phyloP scores from a whole-genome alignment of 495 filamentous ascomycete species.

The Xylaria castorea region DNA sequence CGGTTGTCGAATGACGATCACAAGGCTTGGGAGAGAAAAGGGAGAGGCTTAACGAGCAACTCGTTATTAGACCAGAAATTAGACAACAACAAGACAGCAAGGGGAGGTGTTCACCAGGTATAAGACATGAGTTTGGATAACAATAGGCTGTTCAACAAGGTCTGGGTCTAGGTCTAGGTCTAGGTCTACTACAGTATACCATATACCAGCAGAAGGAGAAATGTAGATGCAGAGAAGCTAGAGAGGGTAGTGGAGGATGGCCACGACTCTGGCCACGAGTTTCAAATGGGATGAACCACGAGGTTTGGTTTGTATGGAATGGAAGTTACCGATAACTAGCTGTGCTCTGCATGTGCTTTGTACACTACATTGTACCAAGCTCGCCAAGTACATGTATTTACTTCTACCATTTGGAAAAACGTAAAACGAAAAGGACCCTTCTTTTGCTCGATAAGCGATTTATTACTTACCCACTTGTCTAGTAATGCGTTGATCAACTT shows the following conservation, averaged over 20 bases:
- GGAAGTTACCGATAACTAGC: neutral
- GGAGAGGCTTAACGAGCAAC: neutral
- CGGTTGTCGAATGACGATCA: slow-evolving; percentile 21
- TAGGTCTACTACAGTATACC: neutral
- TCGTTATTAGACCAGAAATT: neutral
- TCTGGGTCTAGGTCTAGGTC: too few relatives aligned
- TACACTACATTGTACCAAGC: neutral
- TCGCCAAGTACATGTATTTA: neutral
- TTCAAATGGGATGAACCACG: slow-evolving; percentile 20
- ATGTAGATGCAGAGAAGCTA: neutral
- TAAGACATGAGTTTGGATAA: neutral
- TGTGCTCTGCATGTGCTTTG: neutral
- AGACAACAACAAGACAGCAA: neutral
- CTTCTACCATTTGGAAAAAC: neutral
- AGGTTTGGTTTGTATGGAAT: slow-evolving; percentile 21
- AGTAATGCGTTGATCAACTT: slow-evolving; percentile 3
- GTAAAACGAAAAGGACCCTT: neutral
- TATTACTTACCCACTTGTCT: neutral
- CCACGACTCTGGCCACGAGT: slow-evolving; percentile 3
- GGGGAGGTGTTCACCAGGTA: neutral
- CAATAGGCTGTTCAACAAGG: too few relatives aligned
- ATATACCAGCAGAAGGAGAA: neutral
- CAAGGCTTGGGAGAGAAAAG: slow-evolving; percentile 1
- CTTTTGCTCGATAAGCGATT: neutral
- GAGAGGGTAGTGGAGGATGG: neutral